Percentiles rank a stretch among this genome's conserved stretches.
phyloP scores from a whole-genome alignment of 345 rosid species.

The Populus euphratica region DNA sequence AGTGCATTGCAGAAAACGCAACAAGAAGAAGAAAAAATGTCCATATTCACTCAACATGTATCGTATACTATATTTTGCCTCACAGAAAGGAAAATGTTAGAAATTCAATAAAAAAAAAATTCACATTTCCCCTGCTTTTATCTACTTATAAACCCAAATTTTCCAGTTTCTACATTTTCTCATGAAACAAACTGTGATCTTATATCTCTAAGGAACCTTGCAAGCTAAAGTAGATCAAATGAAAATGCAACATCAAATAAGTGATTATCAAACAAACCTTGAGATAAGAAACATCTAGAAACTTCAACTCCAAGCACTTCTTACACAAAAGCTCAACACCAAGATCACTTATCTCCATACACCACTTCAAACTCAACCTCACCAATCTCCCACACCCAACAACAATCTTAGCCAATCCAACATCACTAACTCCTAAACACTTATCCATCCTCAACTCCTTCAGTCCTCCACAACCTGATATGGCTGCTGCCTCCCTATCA shows the following conservation, averaged over 20 bases:
- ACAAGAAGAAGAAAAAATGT: too few relatives aligned
- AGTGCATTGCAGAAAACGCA: neutral
- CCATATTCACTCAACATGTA: neutral
- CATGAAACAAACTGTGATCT: neutral
- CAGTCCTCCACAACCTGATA: slow-evolving; percentile 51
- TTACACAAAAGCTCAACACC: slow-evolving; percentile 83
- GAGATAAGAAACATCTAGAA: slow-evolving; percentile 77
- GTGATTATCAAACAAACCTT: slow-evolving; percentile 44
- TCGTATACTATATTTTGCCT: neutral
- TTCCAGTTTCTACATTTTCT: neutral
- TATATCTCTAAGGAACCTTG: neutral
- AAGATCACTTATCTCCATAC: slow-evolving; percentile 80
- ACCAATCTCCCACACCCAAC: slow-evolving; percentile 59
- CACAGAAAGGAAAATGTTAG: neutral
- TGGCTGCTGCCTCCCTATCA: slow-evolving; percentile 82
- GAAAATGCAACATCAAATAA: neutral
- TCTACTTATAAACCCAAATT: neutral
- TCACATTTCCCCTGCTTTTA: neutral
- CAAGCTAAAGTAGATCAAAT: neutral
- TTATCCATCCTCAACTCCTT: slow-evolving; percentile 79
- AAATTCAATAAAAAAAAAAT: too few relatives aligned
- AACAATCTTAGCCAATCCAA: slow-evolving; percentile 82
- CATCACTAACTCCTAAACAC: slow-evolving; percentile 72
- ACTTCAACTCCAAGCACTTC: slow-evolving; percentile 56
- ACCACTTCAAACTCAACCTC: slow-evolving; percentile 88